A percentile compares a stretch with the other conserved stretches of the same genome.
Conservation (phyloP, 495 filamentous ascomycete genomes). For the Astrocystis sublimbata region DNA sequence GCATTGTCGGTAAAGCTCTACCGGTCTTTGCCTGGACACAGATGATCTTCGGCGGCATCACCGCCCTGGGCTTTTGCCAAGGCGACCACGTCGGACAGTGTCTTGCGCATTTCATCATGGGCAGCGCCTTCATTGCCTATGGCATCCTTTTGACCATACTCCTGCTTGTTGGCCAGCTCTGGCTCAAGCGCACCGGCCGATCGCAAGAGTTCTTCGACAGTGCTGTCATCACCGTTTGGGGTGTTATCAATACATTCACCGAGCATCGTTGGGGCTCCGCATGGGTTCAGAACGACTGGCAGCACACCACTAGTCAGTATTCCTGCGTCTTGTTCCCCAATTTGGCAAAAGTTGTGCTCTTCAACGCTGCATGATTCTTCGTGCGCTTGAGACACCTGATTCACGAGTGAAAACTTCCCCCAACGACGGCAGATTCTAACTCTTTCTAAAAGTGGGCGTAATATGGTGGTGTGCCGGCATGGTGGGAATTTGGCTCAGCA, state of each 20-base stretch:
- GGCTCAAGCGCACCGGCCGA: conserved; percentile 79
- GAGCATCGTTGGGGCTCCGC: conserved; percentile 89
- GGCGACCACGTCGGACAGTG: conserved; percentile 93
- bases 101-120: conserved; percentile 98
- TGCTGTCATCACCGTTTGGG: conserved; percentile 87
- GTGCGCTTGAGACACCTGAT: too few species aligned
- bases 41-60: conserved; percentile 96
- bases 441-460: too few species aligned
- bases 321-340: too few species aligned
- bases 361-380: too few species aligned
- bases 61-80: conserved; percentile 89
- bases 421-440: too few species aligned
- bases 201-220: conserved; percentile 98
- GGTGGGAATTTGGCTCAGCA: conserved; percentile 87
- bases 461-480: conserved; percentile 96
- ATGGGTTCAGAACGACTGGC: conserved; percentile 95
- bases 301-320: conserved; percentile 95
- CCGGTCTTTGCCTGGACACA: conserved; percentile 88
- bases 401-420: too few species aligned
- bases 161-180: conserved; percentile 82
- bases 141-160: conserved; percentile 85
- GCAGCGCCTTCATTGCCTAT: conserved; percentile 92
- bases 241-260: conserved; percentile 96
- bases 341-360: too few species aligned
- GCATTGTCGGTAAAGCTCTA: conserved; percentile 81